These are phyloP conservation scores for Sclerotinia spermophila DNA, from an alignment of 2,329 filamentous ascomycete species.

Conservation along the genomic window DNA sequence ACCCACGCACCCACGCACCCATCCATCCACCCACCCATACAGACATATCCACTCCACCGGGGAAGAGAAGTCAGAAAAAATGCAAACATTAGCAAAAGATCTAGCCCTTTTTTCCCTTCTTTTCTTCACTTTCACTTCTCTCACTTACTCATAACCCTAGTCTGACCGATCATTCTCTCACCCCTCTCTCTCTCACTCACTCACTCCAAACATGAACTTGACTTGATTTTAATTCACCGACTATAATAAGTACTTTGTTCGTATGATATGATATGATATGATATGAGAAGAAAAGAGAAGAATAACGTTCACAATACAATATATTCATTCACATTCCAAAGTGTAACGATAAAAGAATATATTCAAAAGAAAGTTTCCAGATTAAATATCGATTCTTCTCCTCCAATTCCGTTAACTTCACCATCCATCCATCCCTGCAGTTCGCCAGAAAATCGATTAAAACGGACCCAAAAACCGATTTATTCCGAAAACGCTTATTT, in stretches of 20 bases:
- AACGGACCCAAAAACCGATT: conserved; percentile 8
- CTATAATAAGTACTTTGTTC: too few species aligned
- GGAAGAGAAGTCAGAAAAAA: conserved; percentile 7
- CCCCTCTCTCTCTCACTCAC: not conserved
- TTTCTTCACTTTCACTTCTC: not conserved
- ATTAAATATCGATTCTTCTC: not conserved
- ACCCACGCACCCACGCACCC: too few species aligned
- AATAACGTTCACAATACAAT: not conserved
- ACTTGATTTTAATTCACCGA: conserved; percentile 16
- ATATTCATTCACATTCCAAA: not conserved
- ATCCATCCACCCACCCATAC: not conserved
- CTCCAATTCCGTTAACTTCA: not conserved
- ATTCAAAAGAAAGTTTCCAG: not conserved
- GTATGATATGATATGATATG: too few species aligned
- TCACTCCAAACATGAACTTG: too few species aligned
- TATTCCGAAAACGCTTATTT: conserved; percentile 10
- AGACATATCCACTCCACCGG: conserved; percentile 6
- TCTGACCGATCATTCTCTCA: not conserved
- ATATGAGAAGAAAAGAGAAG: not conserved
- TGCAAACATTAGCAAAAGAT: not conserved
- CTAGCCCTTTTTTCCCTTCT: not conserved
- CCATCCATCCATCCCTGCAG: not conserved
- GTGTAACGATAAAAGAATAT: not conserved
- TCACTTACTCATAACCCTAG: not conserved
- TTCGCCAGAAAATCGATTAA: conserved; percentile 9